Evolutionary conservation across 2,329 filamentous ascomycete species (phyloP).

Genomic region (Cytospora chrysosperma): DNA sequence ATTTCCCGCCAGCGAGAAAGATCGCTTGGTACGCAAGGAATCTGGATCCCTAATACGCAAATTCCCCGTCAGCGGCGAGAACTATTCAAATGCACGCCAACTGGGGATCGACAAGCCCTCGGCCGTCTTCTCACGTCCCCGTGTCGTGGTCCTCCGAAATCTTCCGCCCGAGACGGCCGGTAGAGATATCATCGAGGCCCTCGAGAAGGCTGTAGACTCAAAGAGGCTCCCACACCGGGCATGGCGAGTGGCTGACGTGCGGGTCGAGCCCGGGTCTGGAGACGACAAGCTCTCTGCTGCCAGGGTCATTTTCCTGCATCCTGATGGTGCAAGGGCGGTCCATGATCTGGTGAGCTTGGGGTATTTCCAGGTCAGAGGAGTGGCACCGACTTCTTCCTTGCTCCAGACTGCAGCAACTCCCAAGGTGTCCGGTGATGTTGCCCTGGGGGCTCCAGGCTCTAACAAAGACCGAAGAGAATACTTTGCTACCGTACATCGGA

Average conservation of each 20-base stretch:
- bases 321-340: background rate
- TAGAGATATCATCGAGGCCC: slow-evolving; percentile 1
- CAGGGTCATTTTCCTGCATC: background rate
- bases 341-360: background rate
- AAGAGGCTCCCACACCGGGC: background rate
- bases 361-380: background rate
- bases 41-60: too few species aligned
- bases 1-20: too few species aligned
- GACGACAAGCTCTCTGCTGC: background rate
- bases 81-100: too few species aligned
- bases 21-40: too few species aligned
- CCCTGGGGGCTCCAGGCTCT: background rate
- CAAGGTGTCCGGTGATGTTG: background rate
- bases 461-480: background rate
- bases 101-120: too few species aligned
- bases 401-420: background rate
- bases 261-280: background rate
- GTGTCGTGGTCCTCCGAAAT: background rate
- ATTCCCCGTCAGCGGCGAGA: background rate
- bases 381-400: background rate
- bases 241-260: background rate
- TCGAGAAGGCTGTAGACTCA: background rate
- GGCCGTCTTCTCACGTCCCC: background rate
- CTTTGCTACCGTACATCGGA: background rate
- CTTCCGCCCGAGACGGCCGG: background rate